Percentiles rank a stretch among this genome's conserved stretches.
Conservation (phyloP, 371 early-diverging fungal genomes). For the Sporodiniella umbellata region DNA sequence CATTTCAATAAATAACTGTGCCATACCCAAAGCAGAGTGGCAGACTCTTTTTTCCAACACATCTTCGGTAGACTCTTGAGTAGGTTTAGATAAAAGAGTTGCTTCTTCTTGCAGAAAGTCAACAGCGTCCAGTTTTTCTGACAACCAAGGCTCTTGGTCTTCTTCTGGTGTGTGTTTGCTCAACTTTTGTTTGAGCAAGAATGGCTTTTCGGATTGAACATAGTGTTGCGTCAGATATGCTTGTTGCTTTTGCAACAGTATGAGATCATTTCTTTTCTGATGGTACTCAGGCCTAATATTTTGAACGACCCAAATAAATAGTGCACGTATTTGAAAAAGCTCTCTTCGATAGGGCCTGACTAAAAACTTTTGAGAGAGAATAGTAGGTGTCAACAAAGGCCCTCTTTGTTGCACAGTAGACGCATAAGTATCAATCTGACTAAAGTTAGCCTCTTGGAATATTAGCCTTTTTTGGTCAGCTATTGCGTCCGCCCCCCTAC, state of each 20-base stretch:
- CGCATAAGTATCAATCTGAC: constrained; percentile 53
- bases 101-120: constrained; percentile 14
- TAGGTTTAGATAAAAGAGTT: background rate
- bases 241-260: constrained; percentile 12
- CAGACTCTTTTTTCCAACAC: constrained; percentile 41
- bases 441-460: constrained; percentile 34
- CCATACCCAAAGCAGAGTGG: constrained; percentile 52
- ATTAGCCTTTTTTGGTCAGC: constrained; percentile 10
- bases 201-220: constrained; percentile 2
- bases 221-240: background rate
- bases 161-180: constrained; percentile 4
- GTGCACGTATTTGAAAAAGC: constrained; percentile 39
- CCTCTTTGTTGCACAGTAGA: constrained; percentile 56
- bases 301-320: constrained; percentile 58
- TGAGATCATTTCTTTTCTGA: constrained; percentile 8
- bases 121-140: constrained; percentile 10
- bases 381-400: constrained; percentile 45
- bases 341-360: constrained; percentile 51
- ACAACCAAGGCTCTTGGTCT: background rate
- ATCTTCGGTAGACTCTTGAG: constrained; percentile 35
- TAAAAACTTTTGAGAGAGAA: constrained; percentile 52
- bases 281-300: constrained; percentile 44
- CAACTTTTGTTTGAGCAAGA: constrained; percentile 12
- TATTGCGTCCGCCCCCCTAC: no score
- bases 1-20: constrained; percentile 57